Conservation (phyloP, 352 stramenopile genomes). For the Pythium rhizo-oryzae region DNA sequence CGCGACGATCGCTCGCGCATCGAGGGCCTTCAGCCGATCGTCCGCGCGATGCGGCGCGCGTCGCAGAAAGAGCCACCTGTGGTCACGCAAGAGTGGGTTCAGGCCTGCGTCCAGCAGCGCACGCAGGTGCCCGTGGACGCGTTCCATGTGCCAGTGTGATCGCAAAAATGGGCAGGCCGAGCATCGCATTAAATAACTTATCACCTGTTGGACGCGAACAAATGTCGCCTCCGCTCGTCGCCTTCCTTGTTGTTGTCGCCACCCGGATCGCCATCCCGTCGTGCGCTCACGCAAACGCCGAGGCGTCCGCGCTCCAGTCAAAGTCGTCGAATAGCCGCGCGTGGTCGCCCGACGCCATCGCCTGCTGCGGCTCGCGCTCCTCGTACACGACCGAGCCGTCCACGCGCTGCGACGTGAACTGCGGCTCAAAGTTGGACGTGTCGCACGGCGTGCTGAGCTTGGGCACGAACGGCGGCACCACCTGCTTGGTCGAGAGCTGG, state of each 20-base stretch:
- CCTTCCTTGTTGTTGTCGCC: not conserved
- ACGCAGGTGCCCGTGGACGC: conserved; percentile 55
- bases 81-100: conserved; percentile 67
- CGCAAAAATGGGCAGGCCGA: not conserved
- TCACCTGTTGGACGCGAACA: not conserved
- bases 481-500: conserved; percentile 72
- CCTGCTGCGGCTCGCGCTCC: conserved; percentile 38
- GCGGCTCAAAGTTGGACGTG: conserved; percentile 75
- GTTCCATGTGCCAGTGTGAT: conserved; percentile 60
- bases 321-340: conserved; percentile 67
- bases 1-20: conserved; percentile 33
- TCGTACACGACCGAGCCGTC: conserved; percentile 65
- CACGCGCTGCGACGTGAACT: conserved; percentile 74
- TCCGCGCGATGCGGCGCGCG: conserved; percentile 52
- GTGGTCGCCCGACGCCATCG: conserved; percentile 18
- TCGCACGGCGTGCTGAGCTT: conserved; percentile 49
- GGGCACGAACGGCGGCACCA: conserved; percentile 61
- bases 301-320: conserved; percentile 68
- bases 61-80: conserved; percentile 49
- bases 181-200: conserved; percentile 27
- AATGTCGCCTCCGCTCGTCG: not conserved
- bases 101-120: conserved; percentile 46
- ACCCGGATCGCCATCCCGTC: too few species aligned
- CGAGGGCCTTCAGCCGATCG: conserved; percentile 42
- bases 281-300: conserved; percentile 37